phyloP scores from a whole-genome alignment of 78 protist species.

The Dictyostelium intermedium region DNA sequence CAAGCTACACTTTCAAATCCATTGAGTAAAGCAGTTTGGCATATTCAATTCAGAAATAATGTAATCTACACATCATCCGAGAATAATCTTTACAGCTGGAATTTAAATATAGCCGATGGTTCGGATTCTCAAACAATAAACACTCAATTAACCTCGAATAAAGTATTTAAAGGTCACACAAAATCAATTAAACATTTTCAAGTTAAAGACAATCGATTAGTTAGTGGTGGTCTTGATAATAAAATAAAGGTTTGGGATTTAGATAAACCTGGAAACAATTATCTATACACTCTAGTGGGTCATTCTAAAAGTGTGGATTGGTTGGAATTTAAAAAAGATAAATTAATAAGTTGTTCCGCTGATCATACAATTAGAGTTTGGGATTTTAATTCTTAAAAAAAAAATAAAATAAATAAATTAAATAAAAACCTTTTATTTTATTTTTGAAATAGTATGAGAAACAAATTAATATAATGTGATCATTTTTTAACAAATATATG shows the following conservation, averaged over 20 bases:
- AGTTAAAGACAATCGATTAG: constrained; percentile 49
- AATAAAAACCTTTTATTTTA: too few species aligned
- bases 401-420: neutral
- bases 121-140: neutral
- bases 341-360: constrained; percentile 50
- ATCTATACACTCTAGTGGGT: constrained; percentile 39
- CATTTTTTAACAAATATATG: too few species aligned
- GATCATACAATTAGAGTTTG: constrained; percentile 73
- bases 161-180: constrained; percentile 64
- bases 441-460: too few species aligned
- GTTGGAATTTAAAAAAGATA: constrained; percentile 74
- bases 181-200: constrained; percentile 74
- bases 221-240: constrained; percentile 67
- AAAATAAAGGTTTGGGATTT: constrained; percentile 74
- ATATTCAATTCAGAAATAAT: constrained; percentile 68
- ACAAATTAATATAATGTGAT: too few species aligned
- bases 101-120: neutral
- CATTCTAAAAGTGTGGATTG: constrained; percentile 74
- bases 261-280: constrained; percentile 69
- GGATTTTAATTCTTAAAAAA: constrained; percentile 10
- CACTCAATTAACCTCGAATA: neutral
- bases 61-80: constrained; percentile 23
- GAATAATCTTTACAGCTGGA: neutral
- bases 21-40: constrained; percentile 71
- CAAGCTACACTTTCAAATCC: constrained; percentile 56